phyloP scores from a whole-genome alignment of 257 asterid species.

The Cynanchum wilfordii region DNA sequence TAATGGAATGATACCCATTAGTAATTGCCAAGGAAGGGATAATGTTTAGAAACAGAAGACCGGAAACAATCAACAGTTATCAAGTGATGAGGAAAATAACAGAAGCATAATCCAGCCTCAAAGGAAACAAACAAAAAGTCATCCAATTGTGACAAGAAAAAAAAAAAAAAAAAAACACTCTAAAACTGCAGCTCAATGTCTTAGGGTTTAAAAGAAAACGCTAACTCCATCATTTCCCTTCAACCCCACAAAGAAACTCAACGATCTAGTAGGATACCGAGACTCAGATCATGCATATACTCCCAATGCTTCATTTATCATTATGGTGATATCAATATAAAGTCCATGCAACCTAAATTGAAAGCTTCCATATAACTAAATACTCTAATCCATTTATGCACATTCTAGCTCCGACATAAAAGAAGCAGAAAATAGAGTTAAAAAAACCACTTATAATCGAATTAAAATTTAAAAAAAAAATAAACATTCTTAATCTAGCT shows the following conservation, averaged over 20 bases:
- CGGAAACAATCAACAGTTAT: not conserved
- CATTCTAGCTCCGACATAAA: conserved; percentile 2
- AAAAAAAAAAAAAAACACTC: not conserved
- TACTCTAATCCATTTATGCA: not conserved
- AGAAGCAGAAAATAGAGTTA: not conserved
- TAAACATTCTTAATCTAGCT: not conserved
- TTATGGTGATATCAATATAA: not conserved
- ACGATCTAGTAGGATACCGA: not conserved
- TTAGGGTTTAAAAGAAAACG: not conserved
- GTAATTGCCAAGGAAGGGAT: not conserved
- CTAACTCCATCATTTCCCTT: not conserved
- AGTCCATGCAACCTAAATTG: conserved; percentile 1
- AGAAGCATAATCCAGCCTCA: not conserved
- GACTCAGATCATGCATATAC: not conserved
- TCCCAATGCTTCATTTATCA: not conserved
- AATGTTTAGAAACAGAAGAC: not conserved
- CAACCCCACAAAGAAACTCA: not conserved
- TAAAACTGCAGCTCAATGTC: not conserved
- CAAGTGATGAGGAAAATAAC: not conserved
- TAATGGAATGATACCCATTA: not conserved
- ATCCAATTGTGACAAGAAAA: too few species aligned
- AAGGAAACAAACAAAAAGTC: not conserved
- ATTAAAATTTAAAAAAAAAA: not conserved
- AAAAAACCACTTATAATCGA: not conserved
- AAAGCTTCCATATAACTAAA: not conserved